These are phyloP conservation scores for Filosporella fistucella DNA, from an alignment of 495 filamentous ascomycete genomes.

Conservation along the genomic window DNA sequence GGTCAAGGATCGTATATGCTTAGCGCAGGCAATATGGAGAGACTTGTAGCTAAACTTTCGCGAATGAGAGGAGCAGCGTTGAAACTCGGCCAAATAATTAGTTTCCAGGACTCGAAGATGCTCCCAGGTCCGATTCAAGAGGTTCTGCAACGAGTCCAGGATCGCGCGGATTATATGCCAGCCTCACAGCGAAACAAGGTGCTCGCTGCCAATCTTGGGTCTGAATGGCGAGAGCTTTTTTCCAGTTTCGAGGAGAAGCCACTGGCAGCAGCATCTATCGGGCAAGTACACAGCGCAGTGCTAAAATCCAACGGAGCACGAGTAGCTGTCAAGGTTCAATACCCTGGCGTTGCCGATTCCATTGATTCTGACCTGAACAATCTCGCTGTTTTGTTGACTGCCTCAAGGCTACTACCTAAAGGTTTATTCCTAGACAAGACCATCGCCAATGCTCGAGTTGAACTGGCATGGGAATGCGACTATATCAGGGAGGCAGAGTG, in stretches of 20 bases:
- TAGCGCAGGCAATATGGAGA: constrained; percentile 83
- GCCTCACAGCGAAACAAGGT: constrained; percentile 85
- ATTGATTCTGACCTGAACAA: constrained; percentile 96
- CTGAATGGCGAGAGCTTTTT: constrained; percentile 83
- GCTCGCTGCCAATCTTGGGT: constrained; percentile 69
- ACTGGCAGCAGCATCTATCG: constrained; percentile 95
- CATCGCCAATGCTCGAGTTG: constrained; percentile 90
- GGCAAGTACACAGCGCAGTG: constrained; percentile 86
- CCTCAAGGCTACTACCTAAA: constrained; percentile 82
- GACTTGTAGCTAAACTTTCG: constrained; percentile 86
- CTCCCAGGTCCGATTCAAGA: constrained; percentile 78
- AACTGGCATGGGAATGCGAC: constrained; percentile 96
- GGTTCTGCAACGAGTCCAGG: constrained; percentile 90
- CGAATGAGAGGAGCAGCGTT: constrained; percentile 96
- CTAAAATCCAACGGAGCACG: constrained; percentile 68
- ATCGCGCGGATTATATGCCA: constrained; percentile 98
- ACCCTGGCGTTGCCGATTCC: constrained; percentile 91
- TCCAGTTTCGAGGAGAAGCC: constrained; percentile 82
- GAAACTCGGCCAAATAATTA: constrained; percentile 97
- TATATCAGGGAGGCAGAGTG: constrained; percentile 84
- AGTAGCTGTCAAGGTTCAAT: constrained; percentile 96
- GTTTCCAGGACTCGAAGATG: constrained; percentile 97
- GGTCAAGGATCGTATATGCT: constrained; percentile 75
- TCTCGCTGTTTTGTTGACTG: constrained; percentile 81
- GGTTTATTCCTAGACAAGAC: constrained; percentile 95